Percentiles rank a stretch among this genome's conserved stretches.
Evolutionary conservation across 148 eudicot species (phyloP).

Genomic region (Simmondsia chinensis): DNA sequence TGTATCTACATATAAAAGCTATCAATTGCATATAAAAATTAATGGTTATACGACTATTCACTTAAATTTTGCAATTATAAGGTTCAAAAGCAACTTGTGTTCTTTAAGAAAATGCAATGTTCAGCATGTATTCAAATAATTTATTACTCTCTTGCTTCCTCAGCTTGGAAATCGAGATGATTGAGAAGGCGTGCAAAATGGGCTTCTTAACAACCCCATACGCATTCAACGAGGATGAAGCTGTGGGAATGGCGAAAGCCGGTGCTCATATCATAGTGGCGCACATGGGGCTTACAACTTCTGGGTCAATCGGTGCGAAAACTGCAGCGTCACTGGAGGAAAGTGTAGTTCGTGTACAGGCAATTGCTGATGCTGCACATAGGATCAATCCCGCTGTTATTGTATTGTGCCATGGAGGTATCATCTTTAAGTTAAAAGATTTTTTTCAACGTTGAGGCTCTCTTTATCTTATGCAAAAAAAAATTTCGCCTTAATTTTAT

Average conservation of each 20-base stretch:
- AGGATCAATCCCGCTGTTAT: slow-evolving; percentile 54
- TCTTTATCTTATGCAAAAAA: too few species aligned
- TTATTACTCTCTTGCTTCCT: not conserved
- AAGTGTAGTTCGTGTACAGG: slow-evolving; percentile 79
- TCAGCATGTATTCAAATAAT: too few species aligned
- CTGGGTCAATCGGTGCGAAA: slow-evolving; percentile 93
- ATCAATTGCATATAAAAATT: too few species aligned
- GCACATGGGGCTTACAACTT: slow-evolving; percentile 94
- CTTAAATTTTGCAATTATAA: too few species aligned
- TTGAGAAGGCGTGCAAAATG: slow-evolving; percentile 75
- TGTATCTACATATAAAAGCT: too few species aligned
- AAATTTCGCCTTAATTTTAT: too few species aligned
- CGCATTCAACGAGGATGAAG: slow-evolving; percentile 82
- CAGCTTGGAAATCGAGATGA: slow-evolving; percentile 95
- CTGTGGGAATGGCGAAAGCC: slow-evolving; percentile 81
- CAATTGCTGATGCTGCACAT: slow-evolving; percentile 92
- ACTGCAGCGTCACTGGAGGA: slow-evolving; percentile 70
- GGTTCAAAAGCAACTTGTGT: too few species aligned
- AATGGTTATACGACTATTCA: too few species aligned
- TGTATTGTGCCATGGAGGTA: slow-evolving; percentile 99
- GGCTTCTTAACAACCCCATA: slow-evolving; percentile 93
- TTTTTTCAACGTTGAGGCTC: too few species aligned
- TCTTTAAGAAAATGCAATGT: too few species aligned
- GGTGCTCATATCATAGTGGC: slow-evolving; percentile 96
- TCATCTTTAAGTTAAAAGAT: too few species aligned